Base-by-base conservation (phyloP, 208 protist species). In the Wallacemonas sp. region DNA sequence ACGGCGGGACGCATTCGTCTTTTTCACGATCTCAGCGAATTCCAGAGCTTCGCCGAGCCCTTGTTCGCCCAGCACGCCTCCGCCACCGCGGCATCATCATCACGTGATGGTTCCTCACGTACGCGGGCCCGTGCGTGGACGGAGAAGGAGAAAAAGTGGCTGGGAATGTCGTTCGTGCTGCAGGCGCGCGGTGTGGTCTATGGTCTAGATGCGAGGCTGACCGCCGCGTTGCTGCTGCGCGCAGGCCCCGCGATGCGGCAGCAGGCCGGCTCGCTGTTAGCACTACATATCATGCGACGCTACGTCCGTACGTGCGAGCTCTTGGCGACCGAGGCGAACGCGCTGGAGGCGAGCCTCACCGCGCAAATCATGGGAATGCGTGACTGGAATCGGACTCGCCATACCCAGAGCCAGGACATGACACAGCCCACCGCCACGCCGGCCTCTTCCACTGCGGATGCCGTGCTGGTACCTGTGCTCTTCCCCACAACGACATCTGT, bases 141-240 rank as follows among this genome's bases (percentile, higher is more conserved):
- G 24, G 59, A 38, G 2, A 47, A 53, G 42, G 41, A 53, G 30
- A 44, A 64, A 22, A 38, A 63, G 36, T 27, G 39, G 56, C 1
- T 55, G 44, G 46, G 54, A 2, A 30, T 38, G 45, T 41, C 67
- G 1, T 70, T 84, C 63, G 4, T 70, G 21, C 42, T 74, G 26
- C 21, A 45, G 1, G 49, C 59, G 2, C 62, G 63, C 21, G 83
- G 80, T 21, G 66, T 91, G 41, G 60, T 73, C 22, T 95, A 78
- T 66, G 82, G 82, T 4, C 67, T 95, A 2, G 72, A 85, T 69
- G 82, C 81, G 1, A 39, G 55, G 28, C 68, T 75, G 3, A 75
- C 90, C n/a, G 72, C 84, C 26, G 66, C 66, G 26, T 60, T 95
- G 46, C 70, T 95, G 72, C 76, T 95, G 54, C 86, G 86, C 27